Conservation (phyloP, 176 grass and related monocot species). For the Pontederia paniculata region DNA sequence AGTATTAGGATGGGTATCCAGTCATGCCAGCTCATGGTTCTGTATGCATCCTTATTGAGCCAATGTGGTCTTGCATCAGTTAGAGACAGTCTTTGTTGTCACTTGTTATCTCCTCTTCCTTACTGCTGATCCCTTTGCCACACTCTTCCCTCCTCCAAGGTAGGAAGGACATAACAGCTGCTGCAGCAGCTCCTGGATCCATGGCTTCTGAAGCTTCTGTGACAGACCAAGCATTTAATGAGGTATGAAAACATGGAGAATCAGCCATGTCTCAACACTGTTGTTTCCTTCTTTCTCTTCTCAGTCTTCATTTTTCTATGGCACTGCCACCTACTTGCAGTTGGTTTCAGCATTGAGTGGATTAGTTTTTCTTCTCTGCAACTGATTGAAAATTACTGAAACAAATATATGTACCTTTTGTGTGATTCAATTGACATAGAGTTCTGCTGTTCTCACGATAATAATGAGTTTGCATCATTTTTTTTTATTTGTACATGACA, state of each 20-base stretch:
- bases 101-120: neutral
- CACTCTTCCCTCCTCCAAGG: neutral
- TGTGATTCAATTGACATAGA: too few species aligned
- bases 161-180: neutral
- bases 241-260: neutral
- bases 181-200: neutral
- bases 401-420: too few species aligned
- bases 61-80: neutral
- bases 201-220: conserved; percentile 10
- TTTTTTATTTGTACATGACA: too few species aligned
- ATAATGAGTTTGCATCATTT: too few species aligned
- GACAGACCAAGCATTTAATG: neutral
- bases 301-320: neutral
- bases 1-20: conserved; percentile 4
- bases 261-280: neutral
- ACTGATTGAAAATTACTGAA: too few species aligned
- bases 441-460: too few species aligned
- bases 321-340: neutral
- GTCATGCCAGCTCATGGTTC: conserved; percentile 13
- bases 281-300: neutral
- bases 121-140: neutral
- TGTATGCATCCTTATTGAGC: neutral
- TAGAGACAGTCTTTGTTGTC: neutral
- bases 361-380: too few species aligned
- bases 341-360: neutral